Evolutionary conservation across 2,329 filamentous ascomycete genomes (phyloP).

Genomic region (Colletotrichum paranaense): DNA sequence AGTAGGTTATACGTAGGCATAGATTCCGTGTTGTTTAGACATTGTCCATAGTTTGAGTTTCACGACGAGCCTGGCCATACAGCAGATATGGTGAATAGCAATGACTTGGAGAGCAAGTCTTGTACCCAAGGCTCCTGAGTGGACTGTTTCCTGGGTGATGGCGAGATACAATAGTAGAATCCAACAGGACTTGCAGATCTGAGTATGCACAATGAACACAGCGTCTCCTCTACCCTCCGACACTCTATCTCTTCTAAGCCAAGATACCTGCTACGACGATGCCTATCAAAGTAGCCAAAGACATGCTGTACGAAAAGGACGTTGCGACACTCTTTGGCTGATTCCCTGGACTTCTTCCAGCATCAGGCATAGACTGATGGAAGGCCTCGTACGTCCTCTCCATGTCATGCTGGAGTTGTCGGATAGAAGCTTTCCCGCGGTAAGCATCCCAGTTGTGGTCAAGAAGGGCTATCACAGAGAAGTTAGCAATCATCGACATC

Average conservation of each 20-base stretch:
- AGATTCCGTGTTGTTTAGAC: background rate
- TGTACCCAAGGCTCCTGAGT: no score
- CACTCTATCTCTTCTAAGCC: background rate
- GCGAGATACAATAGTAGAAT: no score
- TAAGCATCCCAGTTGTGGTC: slow-evolving; percentile 13
- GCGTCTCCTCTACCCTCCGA: background rate
- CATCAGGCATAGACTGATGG: background rate
- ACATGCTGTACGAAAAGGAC: background rate
- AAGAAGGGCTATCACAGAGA: background rate
- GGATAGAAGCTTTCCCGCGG: slow-evolving; percentile 10
- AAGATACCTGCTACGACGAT: background rate
- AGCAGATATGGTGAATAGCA: no score
- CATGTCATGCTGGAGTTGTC: slow-evolving; percentile 21
- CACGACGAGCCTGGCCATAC: no score
- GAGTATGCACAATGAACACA: background rate
- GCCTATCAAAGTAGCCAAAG: background rate
- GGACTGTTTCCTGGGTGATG: no score
- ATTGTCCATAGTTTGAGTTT: background rate
- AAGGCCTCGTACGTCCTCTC: slow-evolving; percentile 17
- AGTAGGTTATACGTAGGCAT: background rate
- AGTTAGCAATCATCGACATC: background rate
- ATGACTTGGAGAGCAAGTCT: no score
- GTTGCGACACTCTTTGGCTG: slow-evolving; percentile 2
- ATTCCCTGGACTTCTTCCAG: background rate
- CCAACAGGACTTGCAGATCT: no score